Evolutionary conservation across 768 basidiomycete genomes (phyloP), one percentile per base, ranked within the genome.

Genomic region (Peribolospora baueri): DNA sequence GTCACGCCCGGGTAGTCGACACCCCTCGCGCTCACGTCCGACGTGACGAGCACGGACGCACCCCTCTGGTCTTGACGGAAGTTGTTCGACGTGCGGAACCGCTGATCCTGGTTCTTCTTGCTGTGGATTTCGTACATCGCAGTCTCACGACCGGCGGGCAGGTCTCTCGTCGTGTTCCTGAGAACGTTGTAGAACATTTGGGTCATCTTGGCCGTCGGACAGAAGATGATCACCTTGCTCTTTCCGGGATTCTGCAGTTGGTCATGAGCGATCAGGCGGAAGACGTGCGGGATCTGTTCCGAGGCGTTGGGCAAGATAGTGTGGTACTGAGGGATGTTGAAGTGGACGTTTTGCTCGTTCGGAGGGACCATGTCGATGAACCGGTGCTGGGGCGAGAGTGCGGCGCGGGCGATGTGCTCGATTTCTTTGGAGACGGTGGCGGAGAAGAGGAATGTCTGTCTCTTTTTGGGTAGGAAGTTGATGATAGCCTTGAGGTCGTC

Each of bases 241-340:
- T 58, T 61, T 36, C 46, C 57, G 1, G 78, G 73, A 63, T 82
- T 76, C 13, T 64, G 61, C 42, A 97, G 73, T 64, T 91, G 88
- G 65, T 97, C 93, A 61, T 91, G 83, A 0, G 79, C 80, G 58
- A 98, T 70, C 13, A 93, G 72, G 48, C 80, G 76, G 46, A 90
- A 60, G 48, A 87, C 61, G 63, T 91, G 82, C 0, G 83, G 80
- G 10, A 95, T 62, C 61, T 88, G 83, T 8, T 85, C 73, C 8
- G 69, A 67, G 3, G 80, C 72, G 39, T 66, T 66, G 1, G 79
- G 75, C 2, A 93, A 73, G 51, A 82, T 70, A 8, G 86, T 91
- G 65, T 78, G 74, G 69, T 77, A 82, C 67, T 95, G 91, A 2
- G 80, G 76, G 50, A 93, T 77, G 59, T 81, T 79, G 6, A 75